Percentiles rank a stretch among this genome's conserved stretches.
phyloP scores from a whole-genome alignment of 140 eudicot species.

The Senecio squalidus region DNA sequence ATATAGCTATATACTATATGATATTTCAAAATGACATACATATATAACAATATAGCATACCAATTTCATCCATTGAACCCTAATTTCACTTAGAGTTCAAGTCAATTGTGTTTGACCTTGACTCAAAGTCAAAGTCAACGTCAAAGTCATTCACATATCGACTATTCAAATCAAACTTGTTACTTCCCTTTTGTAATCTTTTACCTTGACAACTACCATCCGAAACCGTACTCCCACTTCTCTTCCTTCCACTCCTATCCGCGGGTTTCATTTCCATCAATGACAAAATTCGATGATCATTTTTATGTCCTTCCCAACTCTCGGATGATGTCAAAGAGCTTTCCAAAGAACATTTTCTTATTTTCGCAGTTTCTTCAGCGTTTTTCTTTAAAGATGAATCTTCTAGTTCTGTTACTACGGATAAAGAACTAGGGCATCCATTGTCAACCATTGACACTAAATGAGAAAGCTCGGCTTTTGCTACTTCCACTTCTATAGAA shows the following conservation, averaged over 20 bases:
- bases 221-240: conserved; percentile 48
- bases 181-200: conserved; percentile 28
- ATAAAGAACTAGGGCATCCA: conserved; percentile 62
- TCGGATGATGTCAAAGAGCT: conserved; percentile 78
- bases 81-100: conserved; percentile 41
- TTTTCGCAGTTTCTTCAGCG: conserved; percentile 19
- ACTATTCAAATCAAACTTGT: conserved; percentile 68
- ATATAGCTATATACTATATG: conserved; percentile 22
- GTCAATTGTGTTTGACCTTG: conserved; percentile 48
- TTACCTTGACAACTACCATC: conserved; percentile 48
- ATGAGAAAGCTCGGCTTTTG: conserved; percentile 73
- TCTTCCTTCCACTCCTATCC: conserved; percentile 38
- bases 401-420: conserved; percentile 50
- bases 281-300: conserved; percentile 40
- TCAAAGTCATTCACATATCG: conserved; percentile 49
- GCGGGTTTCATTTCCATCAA: conserved; percentile 46
- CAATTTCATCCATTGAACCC: conserved; percentile 2
- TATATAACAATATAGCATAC: conserved; percentile 9
- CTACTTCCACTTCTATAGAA: conserved; percentile 57
- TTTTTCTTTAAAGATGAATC: conserved; percentile 31
- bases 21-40: conserved; percentile 24
- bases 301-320: conserved; percentile 49
- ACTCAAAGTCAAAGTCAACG: conserved; percentile 45
- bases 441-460: conserved; percentile 75
- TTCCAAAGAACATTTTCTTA: conserved; percentile 45